Conservation (phyloP, 345 rosid species). For the Eucalyptus regnans region DNA sequence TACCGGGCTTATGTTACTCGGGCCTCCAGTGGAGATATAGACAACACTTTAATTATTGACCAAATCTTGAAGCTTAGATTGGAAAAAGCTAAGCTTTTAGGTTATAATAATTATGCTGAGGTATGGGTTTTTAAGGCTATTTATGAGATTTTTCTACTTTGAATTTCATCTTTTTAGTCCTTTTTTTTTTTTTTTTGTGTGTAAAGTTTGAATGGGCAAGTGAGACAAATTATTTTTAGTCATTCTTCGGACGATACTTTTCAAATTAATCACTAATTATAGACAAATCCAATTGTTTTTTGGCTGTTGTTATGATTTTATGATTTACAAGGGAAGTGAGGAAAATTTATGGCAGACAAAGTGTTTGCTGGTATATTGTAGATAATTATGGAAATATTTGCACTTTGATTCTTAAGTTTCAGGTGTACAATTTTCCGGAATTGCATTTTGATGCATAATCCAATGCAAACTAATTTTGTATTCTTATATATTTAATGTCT, state of each 20-base stretch:
- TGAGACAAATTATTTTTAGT: not conserved
- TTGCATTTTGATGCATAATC: not conserved
- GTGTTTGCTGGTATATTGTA: not conserved
- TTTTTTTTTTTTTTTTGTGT: not conserved
- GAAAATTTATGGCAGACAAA: not conserved
- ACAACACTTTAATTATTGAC: constrained; percentile 62
- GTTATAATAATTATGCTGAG: constrained; percentile 82
- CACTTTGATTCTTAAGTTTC: not conserved
- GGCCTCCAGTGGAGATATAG: constrained; percentile 73
- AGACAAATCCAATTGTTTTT: not conserved
- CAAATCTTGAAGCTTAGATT: constrained; percentile 65
- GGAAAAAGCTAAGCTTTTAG: constrained; percentile 76
- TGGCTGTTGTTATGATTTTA: not conserved
- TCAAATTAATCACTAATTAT: not conserved
- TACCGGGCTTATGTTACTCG: constrained; percentile 59
- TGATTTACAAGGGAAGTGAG: not conserved
- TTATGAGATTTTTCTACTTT: not conserved
- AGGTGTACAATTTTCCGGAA: not conserved
- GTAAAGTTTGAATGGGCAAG: not conserved
- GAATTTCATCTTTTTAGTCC: not conserved
- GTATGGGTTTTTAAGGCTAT: constrained; percentile 12
- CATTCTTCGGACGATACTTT: not conserved
- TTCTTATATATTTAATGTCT: not conserved
- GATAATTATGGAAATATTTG: not conserved
- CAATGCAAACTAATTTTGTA: not conserved